A percentile compares a stretch with the other conserved stretches of the same genome.
Evolutionary conservation across 2,329 filamentous ascomycete species (phyloP).

Genomic region (Pseudocercospora fuligena): DNA sequence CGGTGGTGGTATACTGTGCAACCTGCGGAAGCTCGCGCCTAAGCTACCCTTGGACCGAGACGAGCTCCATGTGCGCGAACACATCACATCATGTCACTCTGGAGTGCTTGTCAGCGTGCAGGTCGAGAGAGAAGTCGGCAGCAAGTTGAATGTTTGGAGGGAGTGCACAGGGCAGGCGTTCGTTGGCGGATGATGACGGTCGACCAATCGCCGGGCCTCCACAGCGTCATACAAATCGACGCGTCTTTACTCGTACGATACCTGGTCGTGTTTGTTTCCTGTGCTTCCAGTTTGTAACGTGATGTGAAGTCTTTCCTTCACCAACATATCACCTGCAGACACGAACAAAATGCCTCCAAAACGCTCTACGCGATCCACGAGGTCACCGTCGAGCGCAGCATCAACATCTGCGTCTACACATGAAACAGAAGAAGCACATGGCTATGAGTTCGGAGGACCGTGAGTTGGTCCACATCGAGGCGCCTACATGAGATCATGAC

Average conservation of each 20-base stretch:
- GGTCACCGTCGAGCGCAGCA: background rate
- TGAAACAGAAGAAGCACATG: constrained; percentile 35
- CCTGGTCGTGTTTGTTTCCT: background rate
- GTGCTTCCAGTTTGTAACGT: background rate
- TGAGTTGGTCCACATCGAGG: constrained; percentile 39
- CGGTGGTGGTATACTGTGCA: no score
- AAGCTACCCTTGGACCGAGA: background rate
- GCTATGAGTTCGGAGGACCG: constrained; percentile 57
- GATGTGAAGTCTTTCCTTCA: background rate
- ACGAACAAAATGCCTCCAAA: background rate
- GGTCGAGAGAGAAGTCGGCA: background rate
- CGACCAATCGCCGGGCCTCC: background rate
- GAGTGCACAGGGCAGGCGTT: background rate
- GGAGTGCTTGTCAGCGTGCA: background rate
- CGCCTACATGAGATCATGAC: constrained; percentile 6
- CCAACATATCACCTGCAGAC: background rate
- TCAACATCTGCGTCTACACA: constrained; percentile 1
- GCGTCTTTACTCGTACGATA: constrained; percentile 4
- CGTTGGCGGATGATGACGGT: background rate
- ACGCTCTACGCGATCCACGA: background rate
- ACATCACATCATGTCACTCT: background rate
- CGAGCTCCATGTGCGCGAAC: no score
- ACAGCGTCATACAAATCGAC: constrained; percentile 4
- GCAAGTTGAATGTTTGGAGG: no score
- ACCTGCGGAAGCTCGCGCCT: background rate